Percentiles rank a stretch among this genome's conserved stretches.
Evolutionary conservation across 2,329 filamentous ascomycete genomes (phyloP).

Genomic region (Ophiostoma tasmaniense): DNA sequence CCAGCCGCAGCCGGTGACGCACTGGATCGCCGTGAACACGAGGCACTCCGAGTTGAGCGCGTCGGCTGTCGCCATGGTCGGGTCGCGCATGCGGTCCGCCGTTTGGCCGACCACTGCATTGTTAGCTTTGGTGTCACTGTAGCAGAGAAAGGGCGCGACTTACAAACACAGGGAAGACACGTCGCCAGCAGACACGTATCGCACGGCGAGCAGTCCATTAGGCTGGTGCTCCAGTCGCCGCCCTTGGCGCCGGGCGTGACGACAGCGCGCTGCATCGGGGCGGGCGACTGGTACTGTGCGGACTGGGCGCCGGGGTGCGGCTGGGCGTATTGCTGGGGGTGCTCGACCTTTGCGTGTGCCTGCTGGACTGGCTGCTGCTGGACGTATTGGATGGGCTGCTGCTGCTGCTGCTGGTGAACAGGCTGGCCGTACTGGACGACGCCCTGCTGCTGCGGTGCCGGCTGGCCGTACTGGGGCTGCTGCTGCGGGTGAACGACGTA

Average conservation of each 20-base stretch:
- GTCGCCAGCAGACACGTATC: slow-evolving; percentile 32
- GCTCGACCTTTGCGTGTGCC: background rate
- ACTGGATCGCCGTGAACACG: slow-evolving; percentile 32
- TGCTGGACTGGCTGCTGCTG: background rate
- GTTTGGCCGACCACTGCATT: slow-evolving; percentile 36
- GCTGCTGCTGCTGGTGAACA: slow-evolving; percentile 21
- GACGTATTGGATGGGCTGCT: background rate
- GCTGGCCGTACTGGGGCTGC: slow-evolving; percentile 4
- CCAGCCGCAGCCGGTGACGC: slow-evolving; percentile 36
- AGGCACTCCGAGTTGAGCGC: slow-evolving; percentile 36
- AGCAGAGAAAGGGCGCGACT: no score
- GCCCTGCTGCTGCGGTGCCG: slow-evolving; percentile 5
- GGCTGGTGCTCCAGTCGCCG: slow-evolving; percentile 31
- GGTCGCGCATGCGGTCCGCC: slow-evolving; percentile 37
- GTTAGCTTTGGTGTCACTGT: no score
- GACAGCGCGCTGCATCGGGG: slow-evolving; percentile 18
- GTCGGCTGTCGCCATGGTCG: slow-evolving; percentile 33
- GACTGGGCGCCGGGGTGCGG: slow-evolving; percentile 8
- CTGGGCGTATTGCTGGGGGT: slow-evolving; percentile 2
- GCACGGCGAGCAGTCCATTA: slow-evolving; percentile 36
- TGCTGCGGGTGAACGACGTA: slow-evolving; percentile 8
- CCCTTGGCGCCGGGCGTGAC: slow-evolving; percentile 1
- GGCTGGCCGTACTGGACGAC: slow-evolving; percentile 7
- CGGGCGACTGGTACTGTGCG: slow-evolving; percentile 11
- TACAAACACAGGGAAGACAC: slow-evolving; percentile 38